Evolutionary conservation across 2,329 filamentous ascomycete genomes (phyloP), one percentile per base, ranked within the genome.

Genomic region (Calonectria leucothoes): DNA sequence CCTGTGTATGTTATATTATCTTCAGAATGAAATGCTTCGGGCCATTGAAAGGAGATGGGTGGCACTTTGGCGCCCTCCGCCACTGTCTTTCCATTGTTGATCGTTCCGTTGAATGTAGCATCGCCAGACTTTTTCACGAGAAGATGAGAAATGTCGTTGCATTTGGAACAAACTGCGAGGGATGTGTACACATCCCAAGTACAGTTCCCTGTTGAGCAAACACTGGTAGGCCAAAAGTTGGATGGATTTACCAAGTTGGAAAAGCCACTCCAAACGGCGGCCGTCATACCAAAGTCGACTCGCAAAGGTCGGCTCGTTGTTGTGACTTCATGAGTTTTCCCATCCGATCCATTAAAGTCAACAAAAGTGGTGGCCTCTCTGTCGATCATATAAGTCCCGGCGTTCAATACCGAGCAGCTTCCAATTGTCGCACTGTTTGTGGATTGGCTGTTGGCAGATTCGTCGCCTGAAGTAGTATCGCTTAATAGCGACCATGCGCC

Each of bases 131-230:
- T 31, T 31, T 5, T 35, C 31, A 37, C 35, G 3, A 64, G 37
- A 14, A n/a, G 39, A n/a, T 29, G 7, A 33, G 59, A 64, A 20
- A 64, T 23, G 25, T 64, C 59, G 20, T 64, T 64, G 25, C 59
- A 64, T 27, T 64, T 33, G 39, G 59, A 33, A 39, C 59, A 64
- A 5, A 48, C 59, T 20, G 74, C 75, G 0, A 77, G 65, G 0
- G 75, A 75, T 1, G 64, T 3, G 8, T 71, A 75, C 3, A 7
- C 14, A 5, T 29, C 0, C 75, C 73, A 77, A 0, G 76, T 67
- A 20, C 75, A 77, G 8, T 77, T 76, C 0, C 73, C 73, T 0
- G 70, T 63, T 1, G 66, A 29, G 29, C 76, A 77, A 0, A 12
- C 11, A 49, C 70, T 75, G 0, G 39, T 52, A 1, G 76, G 75